Evolutionary conservation across 1,284 basidiomycete genomes (phyloP), one percentile per base, ranked within the genome.

Genomic region (Phellopilus nigrolimitatus): DNA sequence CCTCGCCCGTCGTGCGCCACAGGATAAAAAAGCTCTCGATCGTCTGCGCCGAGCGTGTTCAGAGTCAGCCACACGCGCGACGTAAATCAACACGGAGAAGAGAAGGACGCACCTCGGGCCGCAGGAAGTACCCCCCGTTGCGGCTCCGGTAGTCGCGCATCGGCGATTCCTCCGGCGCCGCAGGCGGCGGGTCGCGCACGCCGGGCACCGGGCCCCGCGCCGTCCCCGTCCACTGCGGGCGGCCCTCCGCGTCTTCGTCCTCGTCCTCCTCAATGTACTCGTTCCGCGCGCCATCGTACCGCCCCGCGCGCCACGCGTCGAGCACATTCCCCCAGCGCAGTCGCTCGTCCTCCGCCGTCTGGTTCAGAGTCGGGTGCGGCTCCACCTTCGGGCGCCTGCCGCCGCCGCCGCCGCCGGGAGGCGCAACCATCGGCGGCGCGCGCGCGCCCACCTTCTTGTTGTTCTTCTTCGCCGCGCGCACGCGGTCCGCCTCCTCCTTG

Each of bases 1-100:
- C 62, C 52, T 90, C 79, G 0, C 81, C 78, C 2, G 87, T 89
- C 13, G 78, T 79, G 38, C 80, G 73, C 82, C 83, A 90, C 54
- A 89, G 64, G 21, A 85, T 63, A 61, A 83, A 87, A 55, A 87
- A 75, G 42, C 76, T 80, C 60, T 88, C 86, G 5, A 87, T 65
- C 2, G 86, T 75, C 83, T 89, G 54, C 12, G n/a, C 17, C 30
- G 30, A 31, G 30, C 13, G 30, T 9, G 36, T 38, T 2, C 36
- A 10, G 36, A 12, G 36, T 9, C 36, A 15, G 36, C 3, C 36
- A 38, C 9, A 10, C 9, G 8, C 15, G 25, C 4, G n/a, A 44
- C 13, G 3, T 17, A 10, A 41, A 25, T 3, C 13, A 31, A 43
- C 33, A 31, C 17, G 15, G n/a, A 30, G 37, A 40, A 7, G n/a